A percentile compares a stretch with the other conserved stretches of the same genome.
Evolutionary conservation across 345 rosid genomes (phyloP).

Genomic region (Schrenkiella parvula): DNA sequence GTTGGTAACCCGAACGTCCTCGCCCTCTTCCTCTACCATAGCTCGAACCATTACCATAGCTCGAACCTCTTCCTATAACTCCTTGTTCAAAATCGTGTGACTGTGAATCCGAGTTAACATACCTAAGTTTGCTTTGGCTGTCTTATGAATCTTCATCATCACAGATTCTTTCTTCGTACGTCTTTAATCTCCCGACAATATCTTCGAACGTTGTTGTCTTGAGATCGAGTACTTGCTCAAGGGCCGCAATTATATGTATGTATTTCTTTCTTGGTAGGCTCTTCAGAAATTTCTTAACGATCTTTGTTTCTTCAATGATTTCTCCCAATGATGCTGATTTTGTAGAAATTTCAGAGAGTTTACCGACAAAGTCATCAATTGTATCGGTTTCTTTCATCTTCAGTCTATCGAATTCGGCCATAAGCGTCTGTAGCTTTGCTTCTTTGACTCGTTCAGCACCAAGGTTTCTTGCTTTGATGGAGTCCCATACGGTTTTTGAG

Average conservation of each 20-base stretch:
- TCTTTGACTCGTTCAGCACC: no score
- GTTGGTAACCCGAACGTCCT: not conserved
- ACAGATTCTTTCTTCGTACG: not conserved
- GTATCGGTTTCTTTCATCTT: not conserved
- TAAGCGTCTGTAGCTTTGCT: no score
- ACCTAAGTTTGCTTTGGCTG: not conserved
- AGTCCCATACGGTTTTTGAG: no score
- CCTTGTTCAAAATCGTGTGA: fast-evolving
- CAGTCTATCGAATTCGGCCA: no score
- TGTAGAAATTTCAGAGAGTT: not conserved
- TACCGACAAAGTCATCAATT: not conserved
- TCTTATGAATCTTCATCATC: not conserved
- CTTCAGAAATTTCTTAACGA: not conserved
- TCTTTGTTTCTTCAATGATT: not conserved
- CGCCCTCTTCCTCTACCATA: not conserved
- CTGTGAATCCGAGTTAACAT: not conserved
- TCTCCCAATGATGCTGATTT: not conserved
- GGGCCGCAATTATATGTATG: not conserved
- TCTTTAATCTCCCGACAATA: not conserved
- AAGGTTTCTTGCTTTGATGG: no score
- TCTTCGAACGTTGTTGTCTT: not conserved
- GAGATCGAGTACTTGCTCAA: not conserved
- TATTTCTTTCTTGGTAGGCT: not conserved
- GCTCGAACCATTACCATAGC: no score
- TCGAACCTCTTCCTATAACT: not conserved